Base-by-base conservation (phyloP, 805 yeast genomes). In the Candida awuae region DNA sequence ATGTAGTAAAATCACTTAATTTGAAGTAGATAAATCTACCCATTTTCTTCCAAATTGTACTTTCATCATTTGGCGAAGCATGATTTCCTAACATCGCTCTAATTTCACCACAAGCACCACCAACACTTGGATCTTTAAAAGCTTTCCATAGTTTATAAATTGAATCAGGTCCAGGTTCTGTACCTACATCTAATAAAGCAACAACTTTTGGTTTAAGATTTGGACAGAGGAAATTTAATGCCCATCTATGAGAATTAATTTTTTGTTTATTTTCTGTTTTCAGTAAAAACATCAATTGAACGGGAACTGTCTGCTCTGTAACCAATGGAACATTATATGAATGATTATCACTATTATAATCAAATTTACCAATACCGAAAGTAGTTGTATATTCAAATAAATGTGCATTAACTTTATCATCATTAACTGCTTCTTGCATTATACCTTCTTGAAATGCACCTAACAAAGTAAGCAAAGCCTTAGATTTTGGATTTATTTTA, bases 61-160 rank as follows among this genome's bases (percentile, higher is more conserved):
- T 44, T 19, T 58, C 62, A 46, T 56, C 61, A 34, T 58, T 56
- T 9, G 56, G 53, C 37, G 53, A 49, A 35, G 56, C 46, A 31
- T 51, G 54, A 26, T 45, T 48, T 8, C 63, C 63, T 12, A 59
- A 49, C 64, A 82, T 79, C 2, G 94, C 90, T 47, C 80, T 77
- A 62, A 90, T 88, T 59, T 90, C 97, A 46, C 97, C 97, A 73
- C 97, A 90, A 0, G 97, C 94, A 35, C 97, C 97, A 10, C 94
- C 97, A 22, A 90, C 94, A 43, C 75, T 75, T 2, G 86, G 81
- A 52, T 73, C 74, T 47, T 77, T 68, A 56, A 90, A 90, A 25
- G 88, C 74, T 56, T 80, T 77, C 97, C 97, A 90, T 40, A 90
- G 65, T 52, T 87, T 84, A 59, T 82, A 88, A 45, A 90, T 79